Conservation (phyloP, 306 rosid genomes). For the Cucurbita maxima region DNA sequence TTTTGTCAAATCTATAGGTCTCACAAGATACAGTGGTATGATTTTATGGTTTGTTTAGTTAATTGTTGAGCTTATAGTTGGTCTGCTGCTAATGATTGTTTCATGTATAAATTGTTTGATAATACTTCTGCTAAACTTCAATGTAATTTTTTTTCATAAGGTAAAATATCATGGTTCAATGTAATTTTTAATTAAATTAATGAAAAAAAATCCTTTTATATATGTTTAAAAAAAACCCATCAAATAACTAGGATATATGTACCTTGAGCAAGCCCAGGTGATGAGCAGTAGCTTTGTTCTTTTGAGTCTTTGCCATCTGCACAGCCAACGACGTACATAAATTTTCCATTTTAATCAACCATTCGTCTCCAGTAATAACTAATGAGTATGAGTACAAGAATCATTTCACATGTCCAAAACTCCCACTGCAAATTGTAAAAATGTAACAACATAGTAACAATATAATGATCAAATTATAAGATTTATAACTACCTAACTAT, state of each 20-base stretch:
- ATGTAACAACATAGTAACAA: neutral
- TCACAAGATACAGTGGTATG: neutral
- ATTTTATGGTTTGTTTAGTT: neutral
- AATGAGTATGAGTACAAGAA: neutral
- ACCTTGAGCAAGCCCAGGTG: constrained; percentile 98
- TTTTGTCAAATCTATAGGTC: neutral
- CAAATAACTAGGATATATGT: neutral
- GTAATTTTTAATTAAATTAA: neutral
- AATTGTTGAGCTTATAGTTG: neutral
- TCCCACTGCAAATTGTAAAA: neutral
- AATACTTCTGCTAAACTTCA: neutral
- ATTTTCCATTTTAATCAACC: neutral
- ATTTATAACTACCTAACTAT: neutral
- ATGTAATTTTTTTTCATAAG: neutral
- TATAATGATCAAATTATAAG: neutral
- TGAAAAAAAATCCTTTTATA: neutral
- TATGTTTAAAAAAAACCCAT: neutral
- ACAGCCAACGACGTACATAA: neutral
- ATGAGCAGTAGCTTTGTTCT: constrained; percentile 98
- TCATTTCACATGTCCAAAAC: neutral
- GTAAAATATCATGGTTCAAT: neutral
- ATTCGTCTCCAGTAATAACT: neutral
- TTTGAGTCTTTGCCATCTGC: constrained; percentile 98
- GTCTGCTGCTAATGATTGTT: neutral
- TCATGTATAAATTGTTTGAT: neutral